These are phyloP conservation scores for Peronospora destructor DNA, from an alignment of 352 stramenopile species.

Conservation along the genomic window DNA sequence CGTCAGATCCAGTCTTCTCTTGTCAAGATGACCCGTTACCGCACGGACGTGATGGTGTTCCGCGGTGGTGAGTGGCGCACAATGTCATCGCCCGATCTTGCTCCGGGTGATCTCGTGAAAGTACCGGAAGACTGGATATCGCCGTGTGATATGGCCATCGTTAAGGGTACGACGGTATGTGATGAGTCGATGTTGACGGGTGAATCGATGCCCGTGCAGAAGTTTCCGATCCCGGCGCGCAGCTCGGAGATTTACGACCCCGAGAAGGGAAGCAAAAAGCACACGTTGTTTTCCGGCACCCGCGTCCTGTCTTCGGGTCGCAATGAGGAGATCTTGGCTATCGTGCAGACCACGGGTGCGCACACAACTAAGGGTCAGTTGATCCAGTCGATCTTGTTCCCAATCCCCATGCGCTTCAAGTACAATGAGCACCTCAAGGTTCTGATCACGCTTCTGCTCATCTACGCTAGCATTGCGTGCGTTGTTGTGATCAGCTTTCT, in stretches of 20 bases:
- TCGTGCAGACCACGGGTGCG: conserved; percentile 77
- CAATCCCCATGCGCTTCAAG: conserved; percentile 84
- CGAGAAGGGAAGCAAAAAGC: conserved; percentile 62
- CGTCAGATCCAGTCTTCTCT: conserved; percentile 36
- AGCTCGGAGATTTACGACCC: conserved; percentile 48
- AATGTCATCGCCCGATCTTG: conserved; percentile 43
- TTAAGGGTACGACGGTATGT: conserved; percentile 60
- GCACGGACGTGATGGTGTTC: conserved; percentile 59
- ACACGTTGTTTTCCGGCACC: conserved; percentile 85
- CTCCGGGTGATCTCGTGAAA: conserved; percentile 60
- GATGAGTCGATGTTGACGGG: conserved; percentile 74
- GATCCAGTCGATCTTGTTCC: conserved; percentile 82
- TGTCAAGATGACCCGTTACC: conserved; percentile 38
- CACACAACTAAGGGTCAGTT: conserved; percentile 83
- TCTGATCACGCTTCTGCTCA: conserved; percentile 73
- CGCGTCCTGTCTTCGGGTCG: conserved; percentile 61
- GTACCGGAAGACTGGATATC: conserved; percentile 64
- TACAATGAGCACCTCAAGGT: conserved; percentile 87
- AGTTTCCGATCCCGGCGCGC: conserved; percentile 54
- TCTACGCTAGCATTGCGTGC: conserved; percentile 66
- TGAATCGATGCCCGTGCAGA: conserved; percentile 85
- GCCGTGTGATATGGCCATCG: conserved; percentile 61
- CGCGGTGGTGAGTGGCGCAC: conserved; percentile 47
- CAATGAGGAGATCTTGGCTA: conserved; percentile 56
- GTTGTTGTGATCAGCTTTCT: conserved; percentile 72